These are phyloP conservation scores for Echeveria elegans DNA, from an alignment of 164 flowering plant species.

Conservation along the genomic window DNA sequence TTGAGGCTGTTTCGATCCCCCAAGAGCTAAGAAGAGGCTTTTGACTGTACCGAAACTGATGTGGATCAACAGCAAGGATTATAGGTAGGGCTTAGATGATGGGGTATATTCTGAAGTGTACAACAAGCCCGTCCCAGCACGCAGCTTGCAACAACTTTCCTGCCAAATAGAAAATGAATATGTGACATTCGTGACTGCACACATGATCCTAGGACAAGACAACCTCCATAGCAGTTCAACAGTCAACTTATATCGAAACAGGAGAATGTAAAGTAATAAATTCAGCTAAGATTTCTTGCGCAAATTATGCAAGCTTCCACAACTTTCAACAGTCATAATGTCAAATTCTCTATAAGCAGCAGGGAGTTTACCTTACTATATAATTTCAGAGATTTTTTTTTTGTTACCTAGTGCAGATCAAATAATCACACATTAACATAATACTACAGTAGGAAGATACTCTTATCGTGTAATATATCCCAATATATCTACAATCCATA, in stretches of 20 bases:
- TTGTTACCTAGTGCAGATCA: no score
- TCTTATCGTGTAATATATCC: no score
- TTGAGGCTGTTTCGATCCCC: slow-evolving; percentile 22
- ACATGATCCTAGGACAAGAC: no score
- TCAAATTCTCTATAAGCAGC: not conserved
- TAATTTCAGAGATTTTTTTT: no score
- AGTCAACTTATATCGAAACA: not conserved
- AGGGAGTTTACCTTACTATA: not conserved
- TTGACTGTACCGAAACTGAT: slow-evolving; percentile 26
- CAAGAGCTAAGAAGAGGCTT: slow-evolving; percentile 42
- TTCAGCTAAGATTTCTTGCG: not conserved
- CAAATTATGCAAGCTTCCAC: not conserved
- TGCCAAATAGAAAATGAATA: slow-evolving; percentile 20
- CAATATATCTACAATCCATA: no score
- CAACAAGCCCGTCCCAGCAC: slow-evolving; percentile 88
- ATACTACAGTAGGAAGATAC: no score
- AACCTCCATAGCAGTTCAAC: not conserved
- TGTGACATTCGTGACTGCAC: not conserved
- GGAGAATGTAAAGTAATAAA: not conserved
- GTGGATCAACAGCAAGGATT: slow-evolving; percentile 56
- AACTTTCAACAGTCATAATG: not conserved
- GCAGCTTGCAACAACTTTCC: slow-evolving; percentile 70
- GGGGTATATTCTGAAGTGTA: slow-evolving; percentile 90
- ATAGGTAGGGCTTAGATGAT: slow-evolving; percentile 86
- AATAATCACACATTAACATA: no score